These are phyloP conservation scores for Triangularia verruculosa DNA, from an alignment of 2,329 filamentous ascomycete species.

Conservation along the genomic window DNA sequence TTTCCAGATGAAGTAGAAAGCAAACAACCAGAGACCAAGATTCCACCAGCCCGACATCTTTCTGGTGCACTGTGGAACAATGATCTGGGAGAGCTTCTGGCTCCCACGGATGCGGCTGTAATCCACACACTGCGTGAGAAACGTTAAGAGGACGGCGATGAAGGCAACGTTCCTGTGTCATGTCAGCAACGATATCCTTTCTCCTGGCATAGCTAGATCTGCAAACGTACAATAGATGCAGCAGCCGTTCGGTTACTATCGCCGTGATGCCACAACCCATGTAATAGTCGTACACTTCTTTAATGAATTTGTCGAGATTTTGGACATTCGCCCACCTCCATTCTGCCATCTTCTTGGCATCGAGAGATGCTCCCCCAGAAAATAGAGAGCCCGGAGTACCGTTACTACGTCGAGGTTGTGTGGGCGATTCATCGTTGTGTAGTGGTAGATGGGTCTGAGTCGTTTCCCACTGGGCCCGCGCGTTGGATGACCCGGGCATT, in stretches of 20 bases:
- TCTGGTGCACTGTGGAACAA: conserved; percentile 71
- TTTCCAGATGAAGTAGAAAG: conserved; percentile 82
- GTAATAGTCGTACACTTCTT: conserved; percentile 83
- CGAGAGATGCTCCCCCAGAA: conserved; percentile 31
- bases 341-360: conserved; percentile 70
- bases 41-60: conserved; percentile 75
- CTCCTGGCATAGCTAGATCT: neutral
- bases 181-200: conserved; percentile 12
- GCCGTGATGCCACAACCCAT: conserved; percentile 80
- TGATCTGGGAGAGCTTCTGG: conserved; percentile 49
- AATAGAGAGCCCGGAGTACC: conserved; percentile 33
- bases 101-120: conserved; percentile 72
- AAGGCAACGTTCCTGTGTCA: conserved; percentile 69
- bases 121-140: conserved; percentile 82
- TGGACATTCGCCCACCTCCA: conserved; percentile 92
- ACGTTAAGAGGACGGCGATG: conserved; percentile 76
- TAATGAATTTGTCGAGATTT: conserved; percentile 83
- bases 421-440: conserved; percentile 40
- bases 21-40: conserved; percentile 76
- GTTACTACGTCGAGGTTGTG: conserved; percentile 22
- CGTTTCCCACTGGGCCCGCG: conserved; percentile 54
- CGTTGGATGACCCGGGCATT: conserved; percentile 43
- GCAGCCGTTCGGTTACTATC: conserved; percentile 67
- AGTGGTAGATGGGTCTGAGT: conserved; percentile 50
- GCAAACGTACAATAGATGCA: conserved; percentile 67